Evolutionary conservation across 306 rosid genomes (phyloP).

Genomic region (Ceratonia siliqua): DNA sequence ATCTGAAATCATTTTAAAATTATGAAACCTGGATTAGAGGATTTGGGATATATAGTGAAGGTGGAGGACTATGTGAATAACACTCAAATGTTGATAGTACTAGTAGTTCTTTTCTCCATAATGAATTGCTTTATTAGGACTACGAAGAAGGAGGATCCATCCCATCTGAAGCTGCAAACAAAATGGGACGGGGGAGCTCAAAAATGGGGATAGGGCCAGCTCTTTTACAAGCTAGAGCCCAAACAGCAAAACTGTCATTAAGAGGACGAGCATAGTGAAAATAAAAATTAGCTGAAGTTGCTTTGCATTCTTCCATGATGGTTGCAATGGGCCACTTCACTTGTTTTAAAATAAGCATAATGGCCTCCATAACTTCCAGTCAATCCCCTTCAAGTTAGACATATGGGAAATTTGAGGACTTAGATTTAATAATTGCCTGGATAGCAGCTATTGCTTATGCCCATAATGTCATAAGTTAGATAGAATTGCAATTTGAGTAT

Average conservation of each 20-base stretch:
- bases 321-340: not conserved
- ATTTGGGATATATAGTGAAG: not conserved
- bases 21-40: not conserved
- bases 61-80: not conserved
- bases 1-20: not conserved
- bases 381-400: constrained; percentile 11
- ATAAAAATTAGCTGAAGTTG: not conserved
- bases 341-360: not conserved
- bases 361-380: not conserved
- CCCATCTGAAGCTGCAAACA: not conserved
- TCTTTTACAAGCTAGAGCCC: not conserved
- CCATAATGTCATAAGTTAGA: not conserved
- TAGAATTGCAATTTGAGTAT: constrained; percentile 7
- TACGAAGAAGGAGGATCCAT: not conserved
- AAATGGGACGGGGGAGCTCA: not conserved
- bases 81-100: not conserved
- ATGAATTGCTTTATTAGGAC: not conserved
- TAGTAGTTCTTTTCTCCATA: not conserved
- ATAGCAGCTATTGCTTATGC: not conserved
- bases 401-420: constrained; percentile 2
- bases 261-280: not conserved
- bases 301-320: not conserved
- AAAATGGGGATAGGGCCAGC: not conserved
- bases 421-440: not conserved
- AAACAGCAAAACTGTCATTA: not conserved